phyloP scores from a whole-genome alignment of 495 filamentous ascomycete genomes.

The Neurospora sp. region DNA sequence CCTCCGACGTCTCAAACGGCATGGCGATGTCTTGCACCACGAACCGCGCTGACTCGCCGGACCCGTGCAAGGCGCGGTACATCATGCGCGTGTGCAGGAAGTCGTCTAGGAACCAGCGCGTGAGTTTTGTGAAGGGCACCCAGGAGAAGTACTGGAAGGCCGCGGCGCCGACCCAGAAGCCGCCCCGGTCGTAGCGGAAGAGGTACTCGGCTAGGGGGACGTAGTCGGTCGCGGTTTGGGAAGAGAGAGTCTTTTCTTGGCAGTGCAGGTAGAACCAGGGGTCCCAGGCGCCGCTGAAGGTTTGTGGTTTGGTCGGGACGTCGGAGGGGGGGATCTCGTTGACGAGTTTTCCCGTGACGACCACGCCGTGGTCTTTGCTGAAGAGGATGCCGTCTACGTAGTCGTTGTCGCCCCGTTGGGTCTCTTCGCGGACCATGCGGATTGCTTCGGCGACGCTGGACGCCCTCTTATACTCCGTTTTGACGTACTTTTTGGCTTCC shows the following conservation, averaged over 20 bases:
- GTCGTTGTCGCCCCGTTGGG: constrained; percentile 18
- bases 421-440: constrained; percentile 21
- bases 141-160: constrained; percentile 45
- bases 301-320: constrained; percentile 17
- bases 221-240: constrained; percentile 9
- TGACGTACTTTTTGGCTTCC: constrained; percentile 44
- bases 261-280: constrained; percentile 45
- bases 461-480: constrained; percentile 43
- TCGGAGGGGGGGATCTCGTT: constrained; percentile 23
- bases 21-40: constrained; percentile 50
- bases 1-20: constrained; percentile 37
- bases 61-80: constrained; percentile 50
- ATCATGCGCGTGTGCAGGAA: constrained; percentile 56
- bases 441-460: constrained; percentile 34
- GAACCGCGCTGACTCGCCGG: constrained; percentile 41
- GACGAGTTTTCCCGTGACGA: constrained; percentile 43
- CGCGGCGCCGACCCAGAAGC: constrained; percentile 48
- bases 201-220: constrained; percentile 47
- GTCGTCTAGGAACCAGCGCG: constrained; percentile 49
- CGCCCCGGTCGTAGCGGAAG: constrained; percentile 49
- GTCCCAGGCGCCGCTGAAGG: constrained; percentile 38
- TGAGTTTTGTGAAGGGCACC: constrained; percentile 45
- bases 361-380: constrained; percentile 37
- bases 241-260: constrained; percentile 13
- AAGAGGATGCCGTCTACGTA: constrained; percentile 44